Evolutionary conservation across 2,329 filamentous ascomycete species (phyloP).

Genomic region (Ceratocystis papillata): DNA sequence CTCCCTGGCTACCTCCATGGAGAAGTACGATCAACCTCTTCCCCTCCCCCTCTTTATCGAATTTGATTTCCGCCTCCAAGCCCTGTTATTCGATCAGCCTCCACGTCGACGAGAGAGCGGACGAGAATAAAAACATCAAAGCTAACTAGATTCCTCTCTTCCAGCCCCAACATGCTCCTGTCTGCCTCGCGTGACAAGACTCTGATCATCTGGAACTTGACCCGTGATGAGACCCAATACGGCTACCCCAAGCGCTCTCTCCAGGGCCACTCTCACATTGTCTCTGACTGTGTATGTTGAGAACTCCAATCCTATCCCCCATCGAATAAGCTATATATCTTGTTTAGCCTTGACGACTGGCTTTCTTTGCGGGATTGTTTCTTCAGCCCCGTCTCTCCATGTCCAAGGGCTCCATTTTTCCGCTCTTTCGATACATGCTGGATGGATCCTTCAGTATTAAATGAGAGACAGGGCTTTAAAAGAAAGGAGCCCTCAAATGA

Average conservation of each 20-base stretch:
- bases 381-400: slow-evolving; percentile 4
- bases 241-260: slow-evolving; percentile 99
- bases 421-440: neutral
- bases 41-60: neutral
- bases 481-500: slow-evolving; percentile 8
- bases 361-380: slow-evolving; percentile 4
- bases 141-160: slow-evolving; percentile 24
- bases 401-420: neutral
- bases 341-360: neutral
- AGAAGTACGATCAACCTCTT: slow-evolving; percentile 60
- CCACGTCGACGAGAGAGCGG: neutral
- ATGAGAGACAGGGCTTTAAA: neutral
- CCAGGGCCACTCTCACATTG: slow-evolving; percentile 98
- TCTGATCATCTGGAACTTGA: slow-evolving; percentile 99
- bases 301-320: slow-evolving; percentile 14
- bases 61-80: slow-evolving; percentile 1
- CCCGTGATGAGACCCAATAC: slow-evolving; percentile 95
- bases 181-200: slow-evolving; percentile 97
- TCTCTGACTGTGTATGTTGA: slow-evolving; percentile 94
- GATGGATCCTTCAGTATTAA: neutral
- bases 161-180: slow-evolving; percentile 97
- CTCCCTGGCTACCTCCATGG: slow-evolving; percentile 93
- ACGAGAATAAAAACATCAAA: slow-evolving; percentile 5
- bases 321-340: slow-evolving; percentile 5
- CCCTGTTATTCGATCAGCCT: neutral